Conservation (phyloP, 2,329 filamentous ascomycete species). For the Stemphylium lycopersici region DNA sequence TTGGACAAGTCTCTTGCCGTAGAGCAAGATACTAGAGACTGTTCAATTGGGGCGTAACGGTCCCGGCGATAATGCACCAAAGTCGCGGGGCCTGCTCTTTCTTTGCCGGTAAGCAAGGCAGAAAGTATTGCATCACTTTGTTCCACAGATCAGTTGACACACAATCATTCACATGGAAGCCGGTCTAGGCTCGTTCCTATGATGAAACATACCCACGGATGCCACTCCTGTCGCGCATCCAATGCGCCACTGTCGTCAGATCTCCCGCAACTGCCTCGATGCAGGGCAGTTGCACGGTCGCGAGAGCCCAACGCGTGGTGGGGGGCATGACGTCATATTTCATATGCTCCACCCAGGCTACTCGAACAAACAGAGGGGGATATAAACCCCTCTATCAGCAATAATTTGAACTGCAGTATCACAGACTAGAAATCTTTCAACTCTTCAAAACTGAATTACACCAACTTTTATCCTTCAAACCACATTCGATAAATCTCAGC, state of each 20-base stretch:
- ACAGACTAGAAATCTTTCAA: background rate
- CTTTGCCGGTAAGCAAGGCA: background rate
- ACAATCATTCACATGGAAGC: background rate
- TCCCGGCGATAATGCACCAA: too few species aligned
- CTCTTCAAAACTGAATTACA: too few species aligned
- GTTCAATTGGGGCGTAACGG: too few species aligned
- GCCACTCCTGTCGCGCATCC: background rate
- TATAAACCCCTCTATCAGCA: constrained; percentile 5
- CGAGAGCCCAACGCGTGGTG: constrained; percentile 10
- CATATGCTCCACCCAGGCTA: constrained; percentile 6
- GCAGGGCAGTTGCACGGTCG: constrained; percentile 7
- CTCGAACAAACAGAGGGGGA: background rate
- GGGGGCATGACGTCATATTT: constrained; percentile 18
- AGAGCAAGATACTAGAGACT: background rate
- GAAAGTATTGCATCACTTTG: background rate
- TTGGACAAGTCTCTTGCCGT: too few species aligned
- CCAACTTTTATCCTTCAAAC: background rate
- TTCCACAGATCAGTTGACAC: too few species aligned
- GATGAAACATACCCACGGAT: background rate
- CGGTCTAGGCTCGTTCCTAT: background rate
- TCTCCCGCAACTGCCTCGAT: constrained; percentile 5
- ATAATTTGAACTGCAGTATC: background rate
- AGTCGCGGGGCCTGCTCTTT: too few species aligned
- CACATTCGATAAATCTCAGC: background rate
- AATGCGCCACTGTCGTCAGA: constrained; percentile 16